Evolutionary conservation across 2,329 filamentous ascomycete genomes (phyloP).

Genomic region (Trichoderma arundinaceum): DNA sequence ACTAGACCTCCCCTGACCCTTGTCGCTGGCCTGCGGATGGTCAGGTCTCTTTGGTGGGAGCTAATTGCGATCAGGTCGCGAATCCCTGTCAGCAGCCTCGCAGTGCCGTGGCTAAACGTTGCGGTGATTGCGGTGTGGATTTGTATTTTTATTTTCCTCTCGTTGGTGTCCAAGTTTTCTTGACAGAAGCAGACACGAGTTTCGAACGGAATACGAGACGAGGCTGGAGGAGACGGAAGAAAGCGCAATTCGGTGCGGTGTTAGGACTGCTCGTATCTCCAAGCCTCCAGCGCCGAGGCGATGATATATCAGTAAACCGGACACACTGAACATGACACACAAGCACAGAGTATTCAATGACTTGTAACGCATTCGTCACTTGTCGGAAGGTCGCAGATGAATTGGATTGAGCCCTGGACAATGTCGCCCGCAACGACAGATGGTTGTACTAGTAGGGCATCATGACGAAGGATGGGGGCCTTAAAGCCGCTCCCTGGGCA

Average conservation of each 20-base stretch:
- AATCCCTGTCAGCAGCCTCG: conserved; percentile 27
- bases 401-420: not conserved
- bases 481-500: conserved; percentile 24
- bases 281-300: not conserved
- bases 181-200: conserved; percentile 10
- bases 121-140: conserved; percentile 32
- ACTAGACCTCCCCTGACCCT: conserved; percentile 21
- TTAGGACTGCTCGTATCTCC: too few species aligned
- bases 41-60: conserved; percentile 28
- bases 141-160: not conserved
- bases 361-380: conserved; percentile 2
- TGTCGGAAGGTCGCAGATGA: not conserved
- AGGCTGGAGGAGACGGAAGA: conserved; percentile 1
- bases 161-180: too few species aligned
- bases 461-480: not conserved
- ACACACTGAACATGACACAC: not conserved
- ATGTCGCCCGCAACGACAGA: conserved; percentile 9
- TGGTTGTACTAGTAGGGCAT: conserved; percentile 16
- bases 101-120: conserved; percentile 29
- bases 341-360: not conserved
- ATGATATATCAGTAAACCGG: not conserved
- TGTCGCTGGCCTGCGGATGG: conserved; percentile 24
- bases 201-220: not conserved
- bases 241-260: not conserved
- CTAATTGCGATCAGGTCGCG: conserved; percentile 32